A percentile compares a stretch with the other conserved stretches of the same genome.
Evolutionary conservation across 2,329 filamentous ascomycete genomes (phyloP).

Genomic region (Cordyceps fumosorosea): DNA sequence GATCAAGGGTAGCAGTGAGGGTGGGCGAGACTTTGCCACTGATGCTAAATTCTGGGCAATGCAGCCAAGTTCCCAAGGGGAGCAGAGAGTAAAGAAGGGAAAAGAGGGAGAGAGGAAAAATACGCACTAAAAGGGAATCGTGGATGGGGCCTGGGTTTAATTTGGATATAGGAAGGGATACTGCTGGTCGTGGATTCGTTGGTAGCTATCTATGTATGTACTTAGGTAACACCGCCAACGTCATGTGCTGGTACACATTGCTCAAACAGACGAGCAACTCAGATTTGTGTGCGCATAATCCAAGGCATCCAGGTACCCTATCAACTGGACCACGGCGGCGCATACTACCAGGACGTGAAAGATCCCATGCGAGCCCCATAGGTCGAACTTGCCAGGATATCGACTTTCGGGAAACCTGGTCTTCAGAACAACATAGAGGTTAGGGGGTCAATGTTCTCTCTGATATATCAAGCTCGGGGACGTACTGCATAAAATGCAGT

Average conservation of each 20-base stretch:
- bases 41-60: no score
- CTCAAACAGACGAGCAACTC: no score
- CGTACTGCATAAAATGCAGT: not conserved
- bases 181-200: no score
- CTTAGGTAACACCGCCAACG: no score
- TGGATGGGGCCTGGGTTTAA: no score
- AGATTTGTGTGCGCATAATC: conserved; percentile 12
- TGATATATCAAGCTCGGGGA: not conserved
- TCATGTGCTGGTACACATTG: no score
- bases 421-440: not conserved
- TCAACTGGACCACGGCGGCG: conserved; percentile 19
- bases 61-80: no score
- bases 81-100: not conserved
- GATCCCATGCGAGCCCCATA: conserved; percentile 38
- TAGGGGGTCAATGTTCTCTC: not conserved
- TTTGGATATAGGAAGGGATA: no score
- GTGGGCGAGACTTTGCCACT: not conserved
- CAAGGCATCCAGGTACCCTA: conserved; percentile 18
- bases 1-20: not conserved
- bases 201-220: no score
- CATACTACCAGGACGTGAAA: conserved; percentile 29
- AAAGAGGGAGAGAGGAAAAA: not conserved
- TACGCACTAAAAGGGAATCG: no score
- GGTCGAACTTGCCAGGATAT: conserved; percentile 36
- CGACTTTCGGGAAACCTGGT: conserved; percentile 29